Base-by-base conservation (phyloP, 306 rosid species). In the Cicer pinnatifidum region DNA sequence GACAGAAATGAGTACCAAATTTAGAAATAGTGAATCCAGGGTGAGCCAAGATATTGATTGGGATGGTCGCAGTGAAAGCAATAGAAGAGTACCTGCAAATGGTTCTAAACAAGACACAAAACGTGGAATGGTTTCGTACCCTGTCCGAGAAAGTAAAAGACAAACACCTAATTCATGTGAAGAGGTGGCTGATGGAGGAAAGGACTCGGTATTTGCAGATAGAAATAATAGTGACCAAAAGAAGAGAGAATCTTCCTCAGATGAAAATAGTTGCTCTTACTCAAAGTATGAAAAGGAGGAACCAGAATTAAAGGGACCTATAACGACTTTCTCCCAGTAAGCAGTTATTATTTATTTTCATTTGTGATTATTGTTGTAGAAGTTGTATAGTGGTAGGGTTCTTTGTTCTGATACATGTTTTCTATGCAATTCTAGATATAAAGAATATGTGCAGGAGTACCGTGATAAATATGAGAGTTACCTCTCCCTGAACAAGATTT, bases 191-290 rank as follows among this genome's bases (percentile, higher is more conserved):
- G 88, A 87, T 52, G 90, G 87, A 72, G 86, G 71, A 48, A 88
- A 85, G 81, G 91, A 87, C 76, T 81, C 82, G 35, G 20, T 81
- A 69, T 78, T 86, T 79, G 90, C 81, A 46, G 98, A 91, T 56
- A 88, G 86, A 79, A 87, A 84, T 75, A 85, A 81, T 59, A 81
- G 86, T n/a, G 96, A 88, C 51, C 92, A 80, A 63, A 91, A 87
- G 86, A 94, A 94, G 76, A 86, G 96, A 80, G 99, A 94, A 82
- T 91, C 99, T 5, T 91, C 99, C 73, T 95, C 97, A 38, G 99
- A 91, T 80, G 97, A 95, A 82, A 95, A 91, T 71, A 91, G 99
- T 82, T 93, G 96, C 84, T 91, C 99, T 46, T 95, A 87, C 85
- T 86, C 97, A 11, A 91, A 91, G 81, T 95, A 88, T 48, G 99